These are phyloP conservation scores for Colletotrichum scovillei DNA, from an alignment of 2,329 filamentous ascomycete genomes.

Conservation along the genomic window DNA sequence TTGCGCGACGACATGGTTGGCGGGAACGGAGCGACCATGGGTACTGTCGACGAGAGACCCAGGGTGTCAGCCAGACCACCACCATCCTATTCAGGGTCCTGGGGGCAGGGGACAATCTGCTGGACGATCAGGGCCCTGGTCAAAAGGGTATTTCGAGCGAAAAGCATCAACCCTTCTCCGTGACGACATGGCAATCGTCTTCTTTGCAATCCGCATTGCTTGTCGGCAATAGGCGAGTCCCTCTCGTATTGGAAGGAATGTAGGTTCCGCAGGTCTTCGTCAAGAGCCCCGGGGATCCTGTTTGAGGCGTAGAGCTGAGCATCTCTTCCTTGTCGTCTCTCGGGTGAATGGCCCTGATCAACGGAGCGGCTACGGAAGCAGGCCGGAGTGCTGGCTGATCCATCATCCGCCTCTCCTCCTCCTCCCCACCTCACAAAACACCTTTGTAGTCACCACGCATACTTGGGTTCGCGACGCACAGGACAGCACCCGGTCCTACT, in stretches of 20 bases:
- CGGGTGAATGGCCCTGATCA: background rate
- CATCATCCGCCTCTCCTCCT: background rate
- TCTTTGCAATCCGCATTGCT: background rate
- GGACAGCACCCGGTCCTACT: constrained; percentile 25
- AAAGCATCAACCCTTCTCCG: background rate
- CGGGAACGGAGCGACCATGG: background rate
- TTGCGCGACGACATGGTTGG: background rate
- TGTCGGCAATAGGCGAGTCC: background rate
- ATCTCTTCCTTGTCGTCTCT: background rate
- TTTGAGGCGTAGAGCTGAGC: background rate
- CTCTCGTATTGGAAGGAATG: background rate
- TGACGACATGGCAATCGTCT: background rate
- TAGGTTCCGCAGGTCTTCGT: background rate
- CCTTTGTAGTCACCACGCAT: background rate
- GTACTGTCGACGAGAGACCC: background rate
- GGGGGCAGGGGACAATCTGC: constrained; percentile 13
- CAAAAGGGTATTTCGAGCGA: constrained; percentile 5
- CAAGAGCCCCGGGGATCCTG: background rate
- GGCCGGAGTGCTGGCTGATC: constrained; percentile 19
- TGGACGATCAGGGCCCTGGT: constrained; percentile 27
- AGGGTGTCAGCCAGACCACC: background rate
- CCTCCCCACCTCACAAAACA: background rate
- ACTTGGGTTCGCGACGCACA: constrained; percentile 18
- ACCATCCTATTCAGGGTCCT: constrained; percentile 26
- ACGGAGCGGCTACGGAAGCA: background rate